phyloP scores from a whole-genome alignment of 2,329 filamentous ascomycete species.

The Didymella arachidicola region DNA sequence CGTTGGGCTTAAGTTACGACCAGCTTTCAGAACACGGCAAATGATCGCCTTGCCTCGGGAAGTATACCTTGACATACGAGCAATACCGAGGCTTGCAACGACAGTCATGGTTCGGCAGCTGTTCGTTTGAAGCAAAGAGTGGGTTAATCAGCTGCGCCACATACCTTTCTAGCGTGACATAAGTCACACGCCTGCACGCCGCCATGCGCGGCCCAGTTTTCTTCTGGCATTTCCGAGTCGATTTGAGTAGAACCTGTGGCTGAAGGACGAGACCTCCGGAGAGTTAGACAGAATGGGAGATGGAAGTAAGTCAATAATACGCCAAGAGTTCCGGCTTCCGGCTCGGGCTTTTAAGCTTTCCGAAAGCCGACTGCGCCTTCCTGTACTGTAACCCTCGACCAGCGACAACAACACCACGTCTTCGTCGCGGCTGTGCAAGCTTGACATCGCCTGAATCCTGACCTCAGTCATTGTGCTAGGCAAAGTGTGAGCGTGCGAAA shows the following conservation, averaged over 20 bases:
- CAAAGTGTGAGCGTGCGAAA: not conserved
- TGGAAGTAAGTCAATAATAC: slow-evolving; percentile 5
- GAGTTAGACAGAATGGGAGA: slow-evolving; percentile 4
- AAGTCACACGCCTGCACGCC: slow-evolving; percentile 43
- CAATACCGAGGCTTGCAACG: not conserved
- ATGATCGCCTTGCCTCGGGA: not conserved
- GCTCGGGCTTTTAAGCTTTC: slow-evolving; percentile 11
- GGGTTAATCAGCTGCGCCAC: slow-evolving; percentile 5
- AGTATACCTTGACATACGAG: not conserved
- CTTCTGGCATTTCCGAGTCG: slow-evolving; percentile 37
- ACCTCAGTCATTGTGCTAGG: not conserved
- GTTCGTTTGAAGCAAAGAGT: not conserved
- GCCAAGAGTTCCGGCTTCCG: slow-evolving; percentile 11
- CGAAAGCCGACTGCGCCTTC: slow-evolving; percentile 7
- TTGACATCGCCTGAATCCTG: not conserved
- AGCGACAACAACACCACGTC: not conserved
- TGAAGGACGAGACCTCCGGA: slow-evolving; percentile 11
- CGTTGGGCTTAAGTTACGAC: not conserved
- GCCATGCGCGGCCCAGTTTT: slow-evolving; percentile 43
- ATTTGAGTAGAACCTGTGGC: not conserved
- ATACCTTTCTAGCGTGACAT: slow-evolving; percentile 41
- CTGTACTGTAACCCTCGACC: not conserved
- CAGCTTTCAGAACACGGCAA: not conserved
- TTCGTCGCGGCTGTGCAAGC: not conserved
- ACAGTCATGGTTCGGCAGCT: not conserved